These are phyloP conservation scores for Lumnitzera littorea DNA, from an alignment of 345 rosid genomes.

Conservation along the genomic window DNA sequence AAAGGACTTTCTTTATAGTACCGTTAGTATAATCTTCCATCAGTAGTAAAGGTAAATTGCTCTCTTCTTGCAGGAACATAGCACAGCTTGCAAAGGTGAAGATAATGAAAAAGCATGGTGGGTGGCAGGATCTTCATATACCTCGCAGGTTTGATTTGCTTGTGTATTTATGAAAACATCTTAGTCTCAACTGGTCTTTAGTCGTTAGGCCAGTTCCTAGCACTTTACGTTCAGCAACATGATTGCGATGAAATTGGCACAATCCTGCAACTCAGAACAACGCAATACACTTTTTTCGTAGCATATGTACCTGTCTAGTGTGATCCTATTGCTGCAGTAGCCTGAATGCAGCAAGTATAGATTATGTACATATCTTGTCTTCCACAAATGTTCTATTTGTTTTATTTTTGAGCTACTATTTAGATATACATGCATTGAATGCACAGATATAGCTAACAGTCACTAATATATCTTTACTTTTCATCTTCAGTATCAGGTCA, in stretches of 20 bases:
- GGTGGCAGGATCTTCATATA: slow-evolving; percentile 65
- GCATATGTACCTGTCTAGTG: not conserved
- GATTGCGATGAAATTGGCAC: not conserved
- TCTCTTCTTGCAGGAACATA: slow-evolving; percentile 53
- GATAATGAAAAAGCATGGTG: slow-evolving; percentile 52
- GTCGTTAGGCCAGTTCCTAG: not conserved
- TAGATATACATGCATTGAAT: not conserved
- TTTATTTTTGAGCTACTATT: too few relatives aligned
- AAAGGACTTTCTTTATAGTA: not conserved
- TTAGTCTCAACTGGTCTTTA: rapidly evolving
- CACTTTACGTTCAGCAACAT: not conserved
- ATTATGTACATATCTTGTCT: too few relatives aligned
- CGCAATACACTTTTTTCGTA: not conserved
- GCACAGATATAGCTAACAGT: not conserved
- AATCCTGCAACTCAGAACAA: not conserved
- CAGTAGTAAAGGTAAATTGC: not conserved
- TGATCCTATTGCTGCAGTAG: too few relatives aligned
- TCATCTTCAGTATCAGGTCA: slow-evolving; percentile 63
- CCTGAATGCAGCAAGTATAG: too few relatives aligned
- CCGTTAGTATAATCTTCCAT: slow-evolving; percentile 3
- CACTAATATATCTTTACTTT: slow-evolving; percentile 3
- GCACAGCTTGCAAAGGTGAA: slow-evolving; percentile 82
- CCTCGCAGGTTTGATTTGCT: slow-evolving; percentile 43
- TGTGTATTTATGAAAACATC: not conserved
- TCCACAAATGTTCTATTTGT: too few relatives aligned